These are phyloP conservation scores for Entomortierella lignicola DNA, from an alignment of 192 early-diverging fungal species.

Conservation along the genomic window DNA sequence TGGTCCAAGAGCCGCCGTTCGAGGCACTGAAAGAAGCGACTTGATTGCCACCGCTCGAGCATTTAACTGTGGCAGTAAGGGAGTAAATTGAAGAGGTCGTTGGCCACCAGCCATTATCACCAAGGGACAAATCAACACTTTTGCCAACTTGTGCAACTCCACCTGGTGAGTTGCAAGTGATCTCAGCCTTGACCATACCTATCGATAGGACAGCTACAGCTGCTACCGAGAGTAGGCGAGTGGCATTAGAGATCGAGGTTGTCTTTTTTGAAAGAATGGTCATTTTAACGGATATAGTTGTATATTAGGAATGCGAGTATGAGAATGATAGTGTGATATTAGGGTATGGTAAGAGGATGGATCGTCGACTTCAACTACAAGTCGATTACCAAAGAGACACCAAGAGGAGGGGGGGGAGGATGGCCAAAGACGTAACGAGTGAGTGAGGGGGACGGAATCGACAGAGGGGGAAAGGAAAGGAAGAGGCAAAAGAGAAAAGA, in stretches of 20 bases:
- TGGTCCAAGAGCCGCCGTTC: conserved; percentile 23
- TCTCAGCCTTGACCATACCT: neutral
- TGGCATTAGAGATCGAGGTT: neutral
- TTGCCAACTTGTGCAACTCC: conserved; percentile 21
- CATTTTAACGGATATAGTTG: neutral
- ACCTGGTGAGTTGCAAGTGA: conserved; percentile 28
- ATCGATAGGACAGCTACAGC: conserved; percentile 10
- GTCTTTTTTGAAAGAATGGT: neutral
- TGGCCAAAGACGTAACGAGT: neutral
- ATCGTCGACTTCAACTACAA: conserved; percentile 4
- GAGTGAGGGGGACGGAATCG: neutral
- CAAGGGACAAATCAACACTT: conserved; percentile 7
- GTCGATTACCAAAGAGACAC: neutral
- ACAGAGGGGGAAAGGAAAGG: neutral
- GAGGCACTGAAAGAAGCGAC: conserved; percentile 11
- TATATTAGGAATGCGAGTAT: neutral
- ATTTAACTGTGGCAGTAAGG: conserved; percentile 20
- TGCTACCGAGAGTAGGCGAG: conserved; percentile 12
- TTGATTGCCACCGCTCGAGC: conserved; percentile 9
- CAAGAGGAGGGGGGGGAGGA: conserved; percentile 3
- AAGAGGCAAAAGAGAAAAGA: neutral
- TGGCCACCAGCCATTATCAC: conserved; percentile 38
- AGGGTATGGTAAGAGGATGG: neutral
- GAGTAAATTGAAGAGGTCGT: conserved; percentile 16
- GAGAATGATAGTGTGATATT: neutral